These are phyloP conservation scores for Dillenia suffruticosa DNA, from an alignment of 164 flowering plant species.

Conservation along the genomic window DNA sequence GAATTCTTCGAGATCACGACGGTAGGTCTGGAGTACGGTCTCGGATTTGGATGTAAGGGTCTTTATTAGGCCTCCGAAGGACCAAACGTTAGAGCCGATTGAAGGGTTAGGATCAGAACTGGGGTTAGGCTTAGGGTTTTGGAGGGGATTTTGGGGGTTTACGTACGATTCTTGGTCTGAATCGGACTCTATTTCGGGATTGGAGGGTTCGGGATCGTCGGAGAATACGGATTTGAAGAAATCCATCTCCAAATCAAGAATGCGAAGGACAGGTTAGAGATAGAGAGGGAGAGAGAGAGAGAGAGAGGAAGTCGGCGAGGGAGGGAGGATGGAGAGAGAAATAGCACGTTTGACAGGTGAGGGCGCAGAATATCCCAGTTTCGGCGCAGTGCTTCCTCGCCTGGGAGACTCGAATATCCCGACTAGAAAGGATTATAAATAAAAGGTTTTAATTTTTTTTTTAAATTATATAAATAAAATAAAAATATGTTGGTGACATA, in stretches of 20 bases:
- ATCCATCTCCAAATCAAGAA: constrained; percentile 32
- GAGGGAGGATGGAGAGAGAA: too few species aligned
- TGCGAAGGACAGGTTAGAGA: neutral
- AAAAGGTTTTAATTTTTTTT: too few species aligned
- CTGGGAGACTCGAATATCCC: too few species aligned
- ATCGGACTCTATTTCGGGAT: neutral
- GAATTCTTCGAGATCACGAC: constrained; percentile 74
- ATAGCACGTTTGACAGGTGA: too few species aligned
- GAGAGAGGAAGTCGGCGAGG: too few species aligned
- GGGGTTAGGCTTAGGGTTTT: constrained; percentile 14
- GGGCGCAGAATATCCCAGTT: too few species aligned
- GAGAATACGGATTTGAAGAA: constrained; percentile 83
- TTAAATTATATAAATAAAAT: too few species aligned
- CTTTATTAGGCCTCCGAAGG: constrained; percentile 59
- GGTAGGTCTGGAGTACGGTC: constrained; percentile 58
- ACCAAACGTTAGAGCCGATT: constrained; percentile 24
- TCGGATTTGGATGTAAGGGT: constrained; percentile 66
- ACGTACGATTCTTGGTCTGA: neutral
- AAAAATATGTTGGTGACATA: too few species aligned
- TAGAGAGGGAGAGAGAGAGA: neutral
- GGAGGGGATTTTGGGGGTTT: neutral
- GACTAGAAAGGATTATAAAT: too few species aligned
- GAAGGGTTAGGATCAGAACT: constrained; percentile 8
- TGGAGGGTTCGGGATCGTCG: constrained; percentile 32
- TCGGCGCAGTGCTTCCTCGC: too few species aligned